Evolutionary conservation across 139 green algal species (phyloP), one percentile per base, ranked within the genome.

Genomic region (Chlamydomonas applanata): DNA sequence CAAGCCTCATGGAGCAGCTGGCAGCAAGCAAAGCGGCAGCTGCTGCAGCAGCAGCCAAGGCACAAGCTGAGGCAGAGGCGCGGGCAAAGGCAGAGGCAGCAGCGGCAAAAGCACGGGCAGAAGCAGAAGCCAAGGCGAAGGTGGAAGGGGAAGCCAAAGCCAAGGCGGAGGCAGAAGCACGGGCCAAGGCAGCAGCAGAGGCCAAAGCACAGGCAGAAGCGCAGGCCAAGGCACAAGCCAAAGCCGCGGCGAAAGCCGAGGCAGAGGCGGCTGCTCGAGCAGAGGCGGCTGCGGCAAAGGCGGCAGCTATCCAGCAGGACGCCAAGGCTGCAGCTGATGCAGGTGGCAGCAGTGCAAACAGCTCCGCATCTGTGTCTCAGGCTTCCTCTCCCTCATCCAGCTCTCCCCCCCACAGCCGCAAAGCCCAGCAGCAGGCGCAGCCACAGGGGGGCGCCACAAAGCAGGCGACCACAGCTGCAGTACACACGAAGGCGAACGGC

Each of bases 1-100:
- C 77, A 22, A 77, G 70, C 16, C 66, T 74, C 11, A 53, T 73
- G 77, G 33, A 78, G 33, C 76, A 74, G 4, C 67, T 82, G 40
- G 74, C 71, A 11, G 65, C 77, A 17, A 45, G 61, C 1, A 82
- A 75, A 11, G 66, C 63, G 25, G 34, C 35, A 1, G 64, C 32
- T 30, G 16, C 32, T 11, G 59, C 67, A 25, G 52, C 52, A 13
- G 24, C 33, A 11, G 3, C 3, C 7, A 20, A 44, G 52, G 33
- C 33, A 25, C 33, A 75, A 53, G 36, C 65, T 27, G 33, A 60
- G 65, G 25, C 16, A 36, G 20, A 72, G 19, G 36, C 33, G 59
- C 59, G 24, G 9, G 60, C 61, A 2, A 30, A 44, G 9, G 17
- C 32, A 24, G 32, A 54, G 3, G 25, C 44, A 35, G 53, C 65